Conservation (phyloP, 2,329 filamentous ascomycete species). For the Scytalidium lignicola region DNA sequence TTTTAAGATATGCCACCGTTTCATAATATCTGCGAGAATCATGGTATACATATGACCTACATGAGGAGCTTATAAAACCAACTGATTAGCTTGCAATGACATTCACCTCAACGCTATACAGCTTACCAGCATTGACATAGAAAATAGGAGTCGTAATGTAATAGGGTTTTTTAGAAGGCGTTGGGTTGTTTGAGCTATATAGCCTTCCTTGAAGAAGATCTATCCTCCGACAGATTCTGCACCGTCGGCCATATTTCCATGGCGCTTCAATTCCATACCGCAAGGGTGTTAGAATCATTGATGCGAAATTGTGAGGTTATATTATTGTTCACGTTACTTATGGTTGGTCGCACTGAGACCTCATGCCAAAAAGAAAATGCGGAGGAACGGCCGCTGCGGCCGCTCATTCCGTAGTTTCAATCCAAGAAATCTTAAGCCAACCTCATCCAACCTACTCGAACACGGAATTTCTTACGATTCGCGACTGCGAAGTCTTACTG, state of each 20-base stretch:
- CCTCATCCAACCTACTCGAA: background rate
- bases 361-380: background rate
- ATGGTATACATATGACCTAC: conserved; percentile 93
- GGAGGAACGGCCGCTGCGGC: background rate
- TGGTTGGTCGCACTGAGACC: too few relatives aligned
- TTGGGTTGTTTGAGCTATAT: conserved; percentile 12
- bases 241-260: conserved; percentile 16
- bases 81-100: conserved; percentile 14
- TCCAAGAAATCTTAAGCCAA: background rate
- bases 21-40: conserved; percentile 84
- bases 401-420: background rate
- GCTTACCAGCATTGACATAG: conserved; percentile 88
- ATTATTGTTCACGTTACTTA: conserved; percentile 7
- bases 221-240: conserved; percentile 16
- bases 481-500: background rate
- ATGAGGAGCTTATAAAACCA: conserved; percentile 64
- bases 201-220: conserved; percentile 2
- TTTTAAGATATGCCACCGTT: conserved; percentile 80
- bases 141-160: conserved; percentile 98
- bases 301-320: conserved; percentile 14
- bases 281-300: conserved; percentile 12
- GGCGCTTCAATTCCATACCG: conserved; percentile 3
- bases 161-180: conserved; percentile 64
- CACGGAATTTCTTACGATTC: background rate
- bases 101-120: conserved; percentile 1